Percentiles rank a stretch among this genome's conserved stretches.
These are phyloP conservation scores for Clavispora santaluciae DNA, from an alignment of 805 yeast species.

Conservation along the genomic window DNA sequence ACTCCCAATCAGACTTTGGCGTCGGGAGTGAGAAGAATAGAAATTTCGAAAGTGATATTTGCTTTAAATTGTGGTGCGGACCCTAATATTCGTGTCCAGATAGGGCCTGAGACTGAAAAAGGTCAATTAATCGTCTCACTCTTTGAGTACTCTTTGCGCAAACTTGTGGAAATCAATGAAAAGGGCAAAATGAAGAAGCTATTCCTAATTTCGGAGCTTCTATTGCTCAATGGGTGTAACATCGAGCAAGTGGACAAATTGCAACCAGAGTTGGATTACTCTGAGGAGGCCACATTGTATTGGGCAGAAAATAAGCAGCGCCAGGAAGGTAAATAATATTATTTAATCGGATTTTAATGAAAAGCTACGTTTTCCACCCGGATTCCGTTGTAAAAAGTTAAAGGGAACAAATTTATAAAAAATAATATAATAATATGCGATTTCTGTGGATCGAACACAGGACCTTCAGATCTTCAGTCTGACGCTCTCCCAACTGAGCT, in stretches of 20 bases:
- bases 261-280: constrained; percentile 31
- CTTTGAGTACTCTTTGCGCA: constrained; percentile 50
- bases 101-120: constrained; percentile 15
- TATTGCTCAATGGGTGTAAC: constrained; percentile 52
- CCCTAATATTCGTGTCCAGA: constrained; percentile 35
- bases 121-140: constrained; percentile 23
- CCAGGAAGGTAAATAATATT: neutral
- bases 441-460: constrained; percentile 15
- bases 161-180: constrained; percentile 22
- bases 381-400: neutral
- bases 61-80: constrained; percentile 47
- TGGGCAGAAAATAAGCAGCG: constrained; percentile 41
- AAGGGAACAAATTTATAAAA: constrained; percentile 1
- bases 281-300: constrained; percentile 45
- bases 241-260: constrained; percentile 30
- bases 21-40: constrained; percentile 49
- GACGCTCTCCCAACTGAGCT: constrained; percentile 30
- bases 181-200: constrained; percentile 14
- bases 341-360: no score
- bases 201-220: constrained; percentile 51
- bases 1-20: constrained; percentile 37
- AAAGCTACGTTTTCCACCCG: no score
- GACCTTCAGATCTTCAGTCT: constrained; percentile 26
- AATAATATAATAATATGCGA: constrained; percentile 4
- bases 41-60: constrained; percentile 40